These are phyloP conservation scores for Silene vulgaris DNA, from an alignment of 179 eudicot species.

Conservation along the genomic window DNA sequence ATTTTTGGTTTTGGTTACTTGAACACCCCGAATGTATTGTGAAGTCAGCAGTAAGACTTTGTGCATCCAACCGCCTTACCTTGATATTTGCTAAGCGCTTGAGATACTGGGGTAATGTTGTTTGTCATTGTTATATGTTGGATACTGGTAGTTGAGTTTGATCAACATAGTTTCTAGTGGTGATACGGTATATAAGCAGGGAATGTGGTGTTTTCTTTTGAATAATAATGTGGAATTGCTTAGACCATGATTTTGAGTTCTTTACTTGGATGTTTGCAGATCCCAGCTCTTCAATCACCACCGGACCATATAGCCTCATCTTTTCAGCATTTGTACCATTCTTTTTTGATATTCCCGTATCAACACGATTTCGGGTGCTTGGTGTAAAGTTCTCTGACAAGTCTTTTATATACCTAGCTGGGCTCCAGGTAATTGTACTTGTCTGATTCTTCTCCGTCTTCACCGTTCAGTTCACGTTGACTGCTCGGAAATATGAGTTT, in stretches of 20 bases:
- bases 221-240: no score
- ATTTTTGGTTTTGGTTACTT: no score
- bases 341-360: constrained; percentile 86
- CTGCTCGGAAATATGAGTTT: neutral
- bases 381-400: constrained; percentile 75
- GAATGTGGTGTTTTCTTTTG: neutral
- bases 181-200: no score
- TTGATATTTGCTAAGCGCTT: no score
- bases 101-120: no score
- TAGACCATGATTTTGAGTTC: neutral
- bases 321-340: constrained; percentile 91
- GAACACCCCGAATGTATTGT: no score
- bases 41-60: no score
- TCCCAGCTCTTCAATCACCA: constrained; percentile 54
- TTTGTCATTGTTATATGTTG: no score
- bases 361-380: constrained; percentile 77
- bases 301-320: constrained; percentile 91
- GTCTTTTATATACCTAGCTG: constrained; percentile 90
- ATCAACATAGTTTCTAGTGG: no score
- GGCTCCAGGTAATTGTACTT: constrained; percentile 65
- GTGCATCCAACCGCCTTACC: no score
- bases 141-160: no score
- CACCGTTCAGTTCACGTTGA: neutral
- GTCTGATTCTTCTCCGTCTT: neutral
- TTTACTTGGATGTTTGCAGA: constrained; percentile 47